phyloP scores from a whole-genome alignment of 176 grass and related monocot species.

The Cenchrus purpureus region DNA sequence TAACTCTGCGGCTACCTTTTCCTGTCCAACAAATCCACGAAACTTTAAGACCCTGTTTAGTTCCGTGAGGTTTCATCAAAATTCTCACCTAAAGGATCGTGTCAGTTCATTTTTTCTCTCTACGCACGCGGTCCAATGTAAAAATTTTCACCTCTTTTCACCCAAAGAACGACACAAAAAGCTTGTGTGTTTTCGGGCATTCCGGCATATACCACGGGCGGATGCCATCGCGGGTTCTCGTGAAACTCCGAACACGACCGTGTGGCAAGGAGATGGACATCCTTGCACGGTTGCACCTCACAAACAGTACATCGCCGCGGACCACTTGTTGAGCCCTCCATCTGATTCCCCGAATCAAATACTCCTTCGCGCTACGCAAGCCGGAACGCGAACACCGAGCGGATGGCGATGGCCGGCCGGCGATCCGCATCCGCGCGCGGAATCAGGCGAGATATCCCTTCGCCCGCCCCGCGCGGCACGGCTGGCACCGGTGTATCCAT shows the following conservation, averaged over 20 bases:
- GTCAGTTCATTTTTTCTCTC: no score
- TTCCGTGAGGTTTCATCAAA: no score
- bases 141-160: no score
- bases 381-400: neutral
- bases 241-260: neutral
- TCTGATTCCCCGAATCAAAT: constrained; percentile 35
- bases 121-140: no score
- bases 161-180: no score
- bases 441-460: neutral
- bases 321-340: neutral
- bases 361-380: neutral
- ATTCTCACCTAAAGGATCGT: no score
- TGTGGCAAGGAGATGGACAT: neutral
- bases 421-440: constrained; percentile 29
- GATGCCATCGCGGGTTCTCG: no score
- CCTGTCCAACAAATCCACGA: no score
- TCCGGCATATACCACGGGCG: neutral
- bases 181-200: neutral
- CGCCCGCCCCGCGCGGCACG: neutral
- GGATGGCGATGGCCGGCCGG: constrained; percentile 1
- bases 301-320: neutral
- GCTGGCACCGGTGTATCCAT: neutral
- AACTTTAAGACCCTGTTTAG: no score
- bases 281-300: neutral
- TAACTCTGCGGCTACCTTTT: no score